Conservation (phyloP, 208 protist genomes). For the Crithidia thermophila region DNA sequence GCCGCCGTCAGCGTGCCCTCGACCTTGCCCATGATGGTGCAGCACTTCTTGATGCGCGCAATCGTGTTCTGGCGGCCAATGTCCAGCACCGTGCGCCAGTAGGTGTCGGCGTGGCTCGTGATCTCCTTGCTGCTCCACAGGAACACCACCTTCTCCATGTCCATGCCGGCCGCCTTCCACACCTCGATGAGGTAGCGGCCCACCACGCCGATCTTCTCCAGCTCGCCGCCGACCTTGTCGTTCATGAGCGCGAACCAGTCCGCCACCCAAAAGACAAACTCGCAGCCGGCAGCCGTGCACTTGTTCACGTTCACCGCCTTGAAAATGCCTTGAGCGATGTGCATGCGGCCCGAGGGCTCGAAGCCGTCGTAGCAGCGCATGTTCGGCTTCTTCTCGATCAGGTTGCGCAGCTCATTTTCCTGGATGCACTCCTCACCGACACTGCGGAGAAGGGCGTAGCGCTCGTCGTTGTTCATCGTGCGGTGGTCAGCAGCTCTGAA, state of each 20-base stretch:
- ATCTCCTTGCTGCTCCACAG: constrained; percentile 98
- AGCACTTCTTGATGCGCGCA: constrained; percentile 98
- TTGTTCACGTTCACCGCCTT: constrained; percentile 99
- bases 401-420: constrained; percentile 89
- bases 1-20: constrained; percentile 97
- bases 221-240: constrained; percentile 99
- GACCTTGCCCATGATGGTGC: constrained; percentile 98
- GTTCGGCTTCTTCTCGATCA: constrained; percentile 93
- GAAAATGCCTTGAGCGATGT: constrained; percentile 99
- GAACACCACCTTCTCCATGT: constrained; percentile 97
- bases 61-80: constrained; percentile 96
- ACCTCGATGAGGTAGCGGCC: constrained; percentile 98
- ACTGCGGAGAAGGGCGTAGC: constrained; percentile 83
- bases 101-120: constrained; percentile 91
- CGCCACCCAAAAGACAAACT: constrained; percentile 99
- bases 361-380: constrained; percentile 99
- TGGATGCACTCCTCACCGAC: constrained; percentile 98
- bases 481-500: neutral
- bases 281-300: constrained; percentile 95
- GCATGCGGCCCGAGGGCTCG: constrained; percentile 99
- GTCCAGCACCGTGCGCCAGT: constrained; percentile 98
- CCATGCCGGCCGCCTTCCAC: constrained; percentile 99
- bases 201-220: constrained; percentile 97
- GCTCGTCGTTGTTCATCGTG: constrained; percentile 53
- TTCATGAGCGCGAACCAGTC: constrained; percentile 99